Base-by-base conservation (phyloP, 495 filamentous ascomycete genomes). In the Neurospora intermedia region DNA sequence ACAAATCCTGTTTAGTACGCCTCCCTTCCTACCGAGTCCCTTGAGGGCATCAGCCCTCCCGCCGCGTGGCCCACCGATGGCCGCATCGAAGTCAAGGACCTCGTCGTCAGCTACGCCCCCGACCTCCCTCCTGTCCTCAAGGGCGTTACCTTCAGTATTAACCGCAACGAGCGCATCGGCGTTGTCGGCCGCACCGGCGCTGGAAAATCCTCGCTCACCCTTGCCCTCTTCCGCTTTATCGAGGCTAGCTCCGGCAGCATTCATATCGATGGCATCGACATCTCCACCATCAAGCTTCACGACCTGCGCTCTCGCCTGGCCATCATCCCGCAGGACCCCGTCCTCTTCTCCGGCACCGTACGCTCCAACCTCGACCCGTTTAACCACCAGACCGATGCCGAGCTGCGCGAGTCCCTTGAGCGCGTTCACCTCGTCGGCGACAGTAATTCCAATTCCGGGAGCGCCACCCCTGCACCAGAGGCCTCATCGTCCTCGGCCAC, bases 171-270 rank as follows among this genome's bases (percentile, higher is more conserved):
- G 78, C 86, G 93, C 4, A 83, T 97, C 45, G 94, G 93, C 18
- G 90, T 97, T 1, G 91, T 96, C 10, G 94, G 94, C 13, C 89
- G 94, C 23, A 97, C 94, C 11, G 94, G 94, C 15, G 93, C 93
- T 0, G 94, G 94, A 20, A 97, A 97, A 77, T 94, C 92, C 0
- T 94, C 92, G 1, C 82, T 96, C 10, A 94, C 93, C 1, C 84
- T 96, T 0, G 92, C 93, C 0, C 81, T 96, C 0, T 96, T 94
- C 87, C 92, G 92, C 8, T 95, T 95, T 81, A 81, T 96, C 10
- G 90, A 93, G 75, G 91, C 92, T 6, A 85, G 88, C 4, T 84
- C 88, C 1, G 93, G 93, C 16, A 87, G 81, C 4, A 92, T 96
- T 69, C 78, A 85, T 73, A 91, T 96, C 70, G 93, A 96, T 73